Conservation (phyloP, 768 basidiomycete species). For the Termitomyces sp. region DNA sequence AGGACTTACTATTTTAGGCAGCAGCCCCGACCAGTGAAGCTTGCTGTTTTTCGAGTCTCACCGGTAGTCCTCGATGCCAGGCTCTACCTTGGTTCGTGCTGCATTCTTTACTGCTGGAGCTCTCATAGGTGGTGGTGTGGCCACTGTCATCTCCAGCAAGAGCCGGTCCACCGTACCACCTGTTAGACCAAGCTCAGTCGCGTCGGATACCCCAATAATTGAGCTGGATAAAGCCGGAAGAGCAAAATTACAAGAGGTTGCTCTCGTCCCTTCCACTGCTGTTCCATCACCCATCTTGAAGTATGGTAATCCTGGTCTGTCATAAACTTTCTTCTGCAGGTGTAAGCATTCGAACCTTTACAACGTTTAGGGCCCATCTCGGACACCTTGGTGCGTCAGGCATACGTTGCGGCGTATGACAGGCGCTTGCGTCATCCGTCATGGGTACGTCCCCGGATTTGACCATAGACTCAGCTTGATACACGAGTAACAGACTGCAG, state of each 20-base stretch:
- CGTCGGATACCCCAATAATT: conserved; percentile 30
- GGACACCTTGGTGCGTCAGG: conserved; percentile 74
- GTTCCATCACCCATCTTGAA: conserved; percentile 47
- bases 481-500: conserved; percentile 65
- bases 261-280: conserved; percentile 20
- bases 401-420: conserved; percentile 90
- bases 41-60: no score
- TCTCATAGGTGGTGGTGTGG: conserved; percentile 72
- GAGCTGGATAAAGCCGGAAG: conserved; percentile 41
- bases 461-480: neutral
- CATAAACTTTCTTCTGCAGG: neutral
- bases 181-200: conserved; percentile 6
- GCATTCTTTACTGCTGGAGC: conserved; percentile 84
- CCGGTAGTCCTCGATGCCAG: conserved; percentile 17
- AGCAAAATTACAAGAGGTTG: conserved; percentile 34
- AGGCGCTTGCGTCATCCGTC: conserved; percentile 85
- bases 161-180: conserved; percentile 12
- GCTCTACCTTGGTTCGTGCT: conserved; percentile 48
- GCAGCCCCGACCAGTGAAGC: neutral
- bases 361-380: conserved; percentile 68
- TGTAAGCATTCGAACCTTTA: neutral
- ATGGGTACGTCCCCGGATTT: conserved; percentile 57
- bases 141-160: conserved; percentile 39
- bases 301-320: conserved; percentile 78
- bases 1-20: neutral